Evolutionary conservation across 371 early-diverging fungal genomes (phyloP).

Genomic region (Rhizomucor miehei): DNA sequence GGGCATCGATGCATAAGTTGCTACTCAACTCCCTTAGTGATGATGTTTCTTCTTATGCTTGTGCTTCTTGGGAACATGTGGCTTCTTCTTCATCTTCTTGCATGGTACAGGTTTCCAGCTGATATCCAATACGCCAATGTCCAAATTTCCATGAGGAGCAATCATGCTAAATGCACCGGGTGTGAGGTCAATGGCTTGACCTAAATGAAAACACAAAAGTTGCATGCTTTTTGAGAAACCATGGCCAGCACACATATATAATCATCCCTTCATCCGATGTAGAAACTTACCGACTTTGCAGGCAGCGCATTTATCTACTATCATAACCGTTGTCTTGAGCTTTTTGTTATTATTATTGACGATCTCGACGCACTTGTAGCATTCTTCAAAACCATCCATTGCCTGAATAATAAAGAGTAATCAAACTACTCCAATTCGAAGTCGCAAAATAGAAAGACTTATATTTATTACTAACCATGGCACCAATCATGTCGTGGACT

Average conservation of each 20-base stretch:
- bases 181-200: conserved; percentile 41
- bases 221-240: background rate
- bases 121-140: conserved; percentile 43
- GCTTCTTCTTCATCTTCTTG: background rate
- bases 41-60: too few species aligned
- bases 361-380: conserved; percentile 53
- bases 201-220: conserved; percentile 4
- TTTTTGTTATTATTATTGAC: conserved; percentile 38
- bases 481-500: conserved; percentile 42
- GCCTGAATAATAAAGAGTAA: too few species aligned
- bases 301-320: conserved; percentile 50
- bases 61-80: background rate
- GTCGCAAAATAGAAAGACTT: too few species aligned
- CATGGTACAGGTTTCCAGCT: conserved; percentile 30
- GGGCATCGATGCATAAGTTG: too few species aligned
- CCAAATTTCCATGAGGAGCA: conserved; percentile 30
- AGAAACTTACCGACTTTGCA: conserved; percentile 31
- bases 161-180: conserved; percentile 41
- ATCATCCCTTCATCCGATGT: too few species aligned
- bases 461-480: conserved; percentile 44
- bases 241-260: background rate
- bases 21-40: too few species aligned
- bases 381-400: conserved; percentile 45
- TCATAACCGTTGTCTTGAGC: conserved; percentile 34
- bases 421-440: too few species aligned